phyloP scores from a whole-genome alignment of 2,329 filamentous ascomycete genomes.

The Nemania sp. region DNA sequence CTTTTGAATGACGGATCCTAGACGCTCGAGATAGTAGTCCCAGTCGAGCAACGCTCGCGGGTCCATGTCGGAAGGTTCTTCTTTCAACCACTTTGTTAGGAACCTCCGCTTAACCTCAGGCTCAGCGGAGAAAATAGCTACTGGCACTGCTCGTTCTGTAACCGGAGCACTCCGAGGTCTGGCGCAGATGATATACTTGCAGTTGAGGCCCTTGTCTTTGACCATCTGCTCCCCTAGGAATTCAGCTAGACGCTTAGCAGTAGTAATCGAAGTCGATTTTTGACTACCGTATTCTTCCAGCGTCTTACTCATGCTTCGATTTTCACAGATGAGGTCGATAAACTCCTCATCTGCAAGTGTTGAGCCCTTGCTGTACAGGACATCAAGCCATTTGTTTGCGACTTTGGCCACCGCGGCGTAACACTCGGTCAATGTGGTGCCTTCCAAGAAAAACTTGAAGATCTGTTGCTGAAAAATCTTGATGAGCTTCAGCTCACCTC shows the following conservation, averaged over 20 bases:
- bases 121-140: constrained; percentile 97
- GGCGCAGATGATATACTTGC: constrained; percentile 98
- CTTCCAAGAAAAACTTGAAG: constrained; percentile 99
- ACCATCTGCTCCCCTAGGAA: constrained; percentile 99
- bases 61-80: constrained; percentile 91
- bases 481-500: constrained; percentile 98
- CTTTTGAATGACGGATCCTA: constrained; percentile 98
- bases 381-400: constrained; percentile 96
- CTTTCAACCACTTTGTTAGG: constrained; percentile 93
- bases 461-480: constrained; percentile 99
- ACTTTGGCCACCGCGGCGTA: constrained; percentile 94
- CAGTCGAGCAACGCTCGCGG: constrained; percentile 92
- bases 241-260: constrained; percentile 91
- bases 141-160: constrained; percentile 92
- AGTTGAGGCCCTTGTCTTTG: constrained; percentile 98
- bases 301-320: constrained; percentile 97
- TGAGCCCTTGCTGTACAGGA: constrained; percentile 86
- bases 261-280: constrained; percentile 99
- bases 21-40: constrained; percentile 95
- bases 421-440: constrained; percentile 85
- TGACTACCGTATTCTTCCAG: constrained; percentile 95
- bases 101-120: constrained; percentile 88
- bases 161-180: constrained; percentile 89
- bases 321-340: constrained; percentile 99
- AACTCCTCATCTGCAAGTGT: constrained; percentile 96